Conservation (phyloP, 306 rosid species). For the Lagenaria siceraria region DNA sequence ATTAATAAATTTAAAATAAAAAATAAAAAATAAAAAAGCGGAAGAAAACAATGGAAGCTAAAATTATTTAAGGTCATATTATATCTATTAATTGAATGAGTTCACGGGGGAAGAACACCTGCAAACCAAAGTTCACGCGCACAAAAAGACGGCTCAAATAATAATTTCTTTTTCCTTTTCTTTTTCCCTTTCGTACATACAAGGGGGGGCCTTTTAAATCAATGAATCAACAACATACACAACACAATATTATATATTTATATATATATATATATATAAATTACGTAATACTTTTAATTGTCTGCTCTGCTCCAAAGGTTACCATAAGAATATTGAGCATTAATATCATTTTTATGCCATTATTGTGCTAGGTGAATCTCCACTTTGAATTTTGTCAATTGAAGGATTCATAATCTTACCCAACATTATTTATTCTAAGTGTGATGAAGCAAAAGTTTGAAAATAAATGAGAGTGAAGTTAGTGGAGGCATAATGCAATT, state of each 20-base stretch:
- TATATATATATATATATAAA: not conserved
- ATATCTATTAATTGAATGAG: not conserved
- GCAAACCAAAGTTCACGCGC: not conserved
- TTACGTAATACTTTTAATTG: not conserved
- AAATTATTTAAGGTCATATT: not conserved
- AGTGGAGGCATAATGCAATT: not conserved
- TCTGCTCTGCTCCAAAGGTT: not conserved
- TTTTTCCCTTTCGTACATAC: not conserved
- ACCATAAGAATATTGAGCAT: not conserved
- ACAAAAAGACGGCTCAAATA: constrained; percentile 5
- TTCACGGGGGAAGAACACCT: constrained; percentile 7
- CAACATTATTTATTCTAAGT: not conserved
- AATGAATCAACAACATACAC: not conserved
- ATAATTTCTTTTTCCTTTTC: not conserved
- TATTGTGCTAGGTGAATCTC: not conserved
- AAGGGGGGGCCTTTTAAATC: not conserved
- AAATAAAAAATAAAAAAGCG: too few relatives aligned
- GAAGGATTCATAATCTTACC: not conserved
- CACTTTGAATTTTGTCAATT: not conserved
- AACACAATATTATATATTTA: too few relatives aligned
- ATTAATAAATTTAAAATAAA: not conserved
- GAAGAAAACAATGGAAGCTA: not conserved
- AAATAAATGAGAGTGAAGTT: not conserved
- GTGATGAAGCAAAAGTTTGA: not conserved
- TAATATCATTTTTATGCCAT: not conserved